phyloP scores from a whole-genome alignment of 176 grass and related monocot species.

The Bolboschoenus planiculmis region DNA sequence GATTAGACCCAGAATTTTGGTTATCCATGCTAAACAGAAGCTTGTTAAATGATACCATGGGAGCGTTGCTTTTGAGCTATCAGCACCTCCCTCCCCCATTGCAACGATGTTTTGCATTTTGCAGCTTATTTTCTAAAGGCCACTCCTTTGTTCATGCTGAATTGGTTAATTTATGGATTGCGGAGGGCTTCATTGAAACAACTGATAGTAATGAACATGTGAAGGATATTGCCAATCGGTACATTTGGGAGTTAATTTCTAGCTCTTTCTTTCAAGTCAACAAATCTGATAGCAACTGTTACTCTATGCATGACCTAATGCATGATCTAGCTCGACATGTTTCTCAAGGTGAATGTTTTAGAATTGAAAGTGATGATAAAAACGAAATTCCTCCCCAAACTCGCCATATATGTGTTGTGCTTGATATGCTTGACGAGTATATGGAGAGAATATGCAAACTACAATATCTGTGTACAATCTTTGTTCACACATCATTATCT shows the following conservation, averaged over 20 bases:
- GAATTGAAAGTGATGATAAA: neutral
- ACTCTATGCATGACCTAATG: slow-evolving; percentile 29
- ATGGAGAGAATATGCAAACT: slow-evolving; percentile 7
- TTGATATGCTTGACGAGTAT: neutral
- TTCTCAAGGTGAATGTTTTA: slow-evolving; percentile 19
- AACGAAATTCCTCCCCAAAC: slow-evolving; percentile 1
- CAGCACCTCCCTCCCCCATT: slow-evolving; percentile 11
- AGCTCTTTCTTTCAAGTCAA: slow-evolving; percentile 25
- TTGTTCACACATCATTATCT: neutral
- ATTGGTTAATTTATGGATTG: slow-evolving; percentile 37
- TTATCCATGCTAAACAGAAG: neutral
- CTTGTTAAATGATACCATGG: slow-evolving; percentile 22
- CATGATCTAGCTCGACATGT: slow-evolving; percentile 21
- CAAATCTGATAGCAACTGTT: neutral
- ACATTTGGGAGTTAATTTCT: slow-evolving; percentile 10
- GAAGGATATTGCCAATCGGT: slow-evolving; percentile 11
- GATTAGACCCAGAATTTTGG: slow-evolving; percentile 3
- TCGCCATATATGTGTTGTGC: neutral
- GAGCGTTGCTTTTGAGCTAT: slow-evolving; percentile 26
- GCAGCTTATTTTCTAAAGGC: slow-evolving; percentile 20
- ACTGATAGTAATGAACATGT: neutral
- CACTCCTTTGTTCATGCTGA: neutral
- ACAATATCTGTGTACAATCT: slow-evolving; percentile 7
- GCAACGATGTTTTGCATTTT: slow-evolving; percentile 31
- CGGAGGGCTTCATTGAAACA: slow-evolving; percentile 30